These are phyloP conservation scores for Euphorbia celastroides DNA, from an alignment of 441 rosid genomes.

Conservation along the genomic window DNA sequence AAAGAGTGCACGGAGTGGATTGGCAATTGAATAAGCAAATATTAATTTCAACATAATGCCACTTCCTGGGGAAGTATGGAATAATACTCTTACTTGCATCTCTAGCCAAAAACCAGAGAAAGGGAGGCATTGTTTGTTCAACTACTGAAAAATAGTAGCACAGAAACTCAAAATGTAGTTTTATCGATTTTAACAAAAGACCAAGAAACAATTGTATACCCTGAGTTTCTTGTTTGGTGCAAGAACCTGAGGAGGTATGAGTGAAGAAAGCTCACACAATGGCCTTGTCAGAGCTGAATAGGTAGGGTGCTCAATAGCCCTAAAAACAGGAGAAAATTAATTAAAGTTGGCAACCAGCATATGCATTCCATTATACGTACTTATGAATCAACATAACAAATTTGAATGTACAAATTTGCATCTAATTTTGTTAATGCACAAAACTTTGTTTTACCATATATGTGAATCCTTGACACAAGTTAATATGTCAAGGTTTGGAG, in stretches of 20 bases:
- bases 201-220: slow-evolving; percentile 38
- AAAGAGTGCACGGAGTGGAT: background rate
- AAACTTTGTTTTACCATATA: slow-evolving; percentile 73
- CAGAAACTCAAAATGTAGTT: background rate
- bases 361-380: background rate
- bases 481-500: slow-evolving; percentile 96
- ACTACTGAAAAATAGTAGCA: slow-evolving; percentile 3
- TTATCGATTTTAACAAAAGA: background rate
- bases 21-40: background rate
- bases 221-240: slow-evolving; percentile 91
- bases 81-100: background rate
- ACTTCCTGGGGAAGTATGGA: background rate
- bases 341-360: background rate
- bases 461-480: slow-evolving; percentile 98
- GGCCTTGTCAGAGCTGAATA: slow-evolving; percentile 97
- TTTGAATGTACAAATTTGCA: background rate
- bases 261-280: slow-evolving; percentile 91
- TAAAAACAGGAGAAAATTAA: slow-evolving; percentile 30
- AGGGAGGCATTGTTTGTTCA: background rate
- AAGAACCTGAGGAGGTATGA: slow-evolving; percentile 86
- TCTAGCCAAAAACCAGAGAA: background rate
- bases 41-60: background rate
- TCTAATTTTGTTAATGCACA: background rate
- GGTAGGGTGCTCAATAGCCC: slow-evolving; percentile 99
- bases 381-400: background rate